Conservation (phyloP, 495 filamentous ascomycete genomes). For the Hyaloscypha finlandica region DNA sequence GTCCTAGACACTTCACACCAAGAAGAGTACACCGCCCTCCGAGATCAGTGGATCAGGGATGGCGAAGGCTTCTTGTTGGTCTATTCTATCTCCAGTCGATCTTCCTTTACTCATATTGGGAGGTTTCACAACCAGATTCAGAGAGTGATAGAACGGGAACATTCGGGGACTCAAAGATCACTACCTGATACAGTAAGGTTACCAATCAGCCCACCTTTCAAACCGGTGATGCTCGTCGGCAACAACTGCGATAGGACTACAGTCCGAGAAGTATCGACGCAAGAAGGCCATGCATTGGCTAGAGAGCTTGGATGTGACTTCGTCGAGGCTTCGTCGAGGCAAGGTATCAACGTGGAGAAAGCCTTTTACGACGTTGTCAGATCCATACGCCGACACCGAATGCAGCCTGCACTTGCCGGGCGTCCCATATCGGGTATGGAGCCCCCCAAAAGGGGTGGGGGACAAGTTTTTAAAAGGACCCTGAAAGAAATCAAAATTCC, state of each 20-base stretch:
- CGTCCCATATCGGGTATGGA: too few species aligned
- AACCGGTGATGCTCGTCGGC: conserved; percentile 95
- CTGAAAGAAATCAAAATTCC: too few species aligned
- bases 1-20: conserved; percentile 63
- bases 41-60: conserved; percentile 78
- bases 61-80: conserved; percentile 80
- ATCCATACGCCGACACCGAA: not conserved
- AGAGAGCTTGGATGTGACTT: conserved; percentile 92
- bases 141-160: too few species aligned
- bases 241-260: conserved; percentile 59
- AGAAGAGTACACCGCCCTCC: conserved; percentile 75
- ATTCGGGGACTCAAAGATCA: conserved; percentile 72
- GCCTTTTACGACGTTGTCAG: conserved; percentile 55
- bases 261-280: conserved; percentile 90
- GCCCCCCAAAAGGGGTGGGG: too few species aligned
- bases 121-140: conserved; percentile 93
- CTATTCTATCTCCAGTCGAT: conserved; percentile 75
- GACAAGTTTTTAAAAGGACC: too few species aligned
- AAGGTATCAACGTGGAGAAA: conserved; percentile 96
- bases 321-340: conserved; percentile 96
- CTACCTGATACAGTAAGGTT: too few species aligned
- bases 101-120: conserved; percentile 87
- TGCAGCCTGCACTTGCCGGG: too few species aligned
- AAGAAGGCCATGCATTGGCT: conserved; percentile 90
- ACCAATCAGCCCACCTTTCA: too few species aligned